Conservation (phyloP, 2,329 filamentous ascomycete species). For the Monilinia polystroma region DNA sequence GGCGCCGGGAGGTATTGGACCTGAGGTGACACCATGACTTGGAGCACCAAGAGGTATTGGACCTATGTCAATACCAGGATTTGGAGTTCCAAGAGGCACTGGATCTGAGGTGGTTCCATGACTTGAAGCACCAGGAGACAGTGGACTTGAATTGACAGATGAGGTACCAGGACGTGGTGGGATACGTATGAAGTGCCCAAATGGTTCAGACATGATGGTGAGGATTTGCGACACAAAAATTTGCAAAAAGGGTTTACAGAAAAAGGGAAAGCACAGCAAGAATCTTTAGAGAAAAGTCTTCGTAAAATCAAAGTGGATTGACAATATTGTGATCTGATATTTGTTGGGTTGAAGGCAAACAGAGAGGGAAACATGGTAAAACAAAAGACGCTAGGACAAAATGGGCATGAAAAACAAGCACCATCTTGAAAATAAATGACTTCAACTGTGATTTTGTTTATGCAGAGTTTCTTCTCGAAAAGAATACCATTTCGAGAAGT, state of each 20-base stretch:
- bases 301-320: not conserved
- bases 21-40: not conserved
- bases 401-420: not conserved
- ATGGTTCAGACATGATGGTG: conserved; percentile 1
- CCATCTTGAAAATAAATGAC: not conserved
- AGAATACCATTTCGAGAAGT: not conserved
- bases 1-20: not conserved
- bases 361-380: not conserved
- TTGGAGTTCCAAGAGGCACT: not conserved
- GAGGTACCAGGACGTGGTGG: not conserved
- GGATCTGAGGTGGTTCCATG: not conserved
- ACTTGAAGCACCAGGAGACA: not conserved
- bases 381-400: not conserved
- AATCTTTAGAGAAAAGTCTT: not conserved
- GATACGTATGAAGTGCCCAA: not conserved
- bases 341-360: not conserved
- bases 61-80: not conserved
- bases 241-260: not conserved
- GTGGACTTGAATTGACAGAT: not conserved
- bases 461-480: not conserved
- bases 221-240: not conserved
- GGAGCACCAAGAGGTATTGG: not conserved
- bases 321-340: not conserved
- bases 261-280: not conserved
- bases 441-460: not conserved